These are phyloP conservation scores for Suhomyces prunicola DNA, from an alignment of 805 yeast genomes.

Conservation along the genomic window DNA sequence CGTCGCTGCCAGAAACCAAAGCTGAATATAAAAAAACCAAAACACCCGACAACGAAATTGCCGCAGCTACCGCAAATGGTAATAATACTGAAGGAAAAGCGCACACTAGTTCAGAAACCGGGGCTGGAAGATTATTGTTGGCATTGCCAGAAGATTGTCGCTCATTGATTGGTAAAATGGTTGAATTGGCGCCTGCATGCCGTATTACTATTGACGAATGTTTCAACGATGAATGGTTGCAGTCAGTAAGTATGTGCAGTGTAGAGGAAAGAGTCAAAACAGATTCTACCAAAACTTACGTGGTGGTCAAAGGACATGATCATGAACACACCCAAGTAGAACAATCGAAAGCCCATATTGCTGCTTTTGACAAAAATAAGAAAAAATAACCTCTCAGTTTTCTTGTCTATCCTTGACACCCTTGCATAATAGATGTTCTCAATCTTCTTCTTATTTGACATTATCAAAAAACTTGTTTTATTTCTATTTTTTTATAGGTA, in stretches of 20 bases:
- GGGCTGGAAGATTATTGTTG: constrained; percentile 66
- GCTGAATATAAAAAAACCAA: not conserved
- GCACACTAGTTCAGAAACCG: constrained; percentile 65
- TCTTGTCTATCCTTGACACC: not conserved
- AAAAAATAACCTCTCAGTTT: constrained; percentile 33
- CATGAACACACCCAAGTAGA: constrained; percentile 89
- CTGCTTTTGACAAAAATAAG: constrained; percentile 84
- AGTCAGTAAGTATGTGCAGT: constrained; percentile 66
- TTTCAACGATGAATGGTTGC: constrained; percentile 68
- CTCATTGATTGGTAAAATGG: constrained; percentile 69
- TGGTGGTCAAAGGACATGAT: constrained; percentile 45
- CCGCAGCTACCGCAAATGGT: not conserved
- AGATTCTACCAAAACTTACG: constrained; percentile 35
- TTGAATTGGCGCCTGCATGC: constrained; percentile 81
- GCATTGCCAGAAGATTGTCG: constrained; percentile 73
- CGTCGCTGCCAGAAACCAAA: not conserved
- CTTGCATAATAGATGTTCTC: not conserved
- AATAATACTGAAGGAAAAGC: constrained; percentile 29
- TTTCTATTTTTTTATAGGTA: not conserved
- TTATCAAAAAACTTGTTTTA: not conserved
- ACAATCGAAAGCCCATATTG: constrained; percentile 93
- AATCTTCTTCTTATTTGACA: not conserved
- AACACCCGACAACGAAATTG: not conserved
- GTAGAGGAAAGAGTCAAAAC: constrained; percentile 43
- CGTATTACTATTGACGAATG: constrained; percentile 79